Evolutionary conservation across 768 basidiomycete genomes (phyloP), one percentile per base, ranked within the genome.

Genomic region (Russula sp.): DNA sequence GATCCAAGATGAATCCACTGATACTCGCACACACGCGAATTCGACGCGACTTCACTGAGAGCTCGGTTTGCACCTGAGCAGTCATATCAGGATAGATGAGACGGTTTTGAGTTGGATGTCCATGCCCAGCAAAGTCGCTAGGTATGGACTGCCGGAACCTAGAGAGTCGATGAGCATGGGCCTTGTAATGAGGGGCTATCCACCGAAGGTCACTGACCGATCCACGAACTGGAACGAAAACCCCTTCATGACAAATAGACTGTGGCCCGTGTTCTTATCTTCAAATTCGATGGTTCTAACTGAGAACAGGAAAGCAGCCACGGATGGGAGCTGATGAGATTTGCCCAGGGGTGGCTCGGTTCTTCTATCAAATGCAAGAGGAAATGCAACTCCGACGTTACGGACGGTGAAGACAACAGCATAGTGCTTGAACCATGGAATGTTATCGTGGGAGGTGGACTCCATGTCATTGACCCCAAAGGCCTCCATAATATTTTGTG

Each of bases 341-440:
- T 75, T 77, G 55, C 75, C 71, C 27, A 68, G 77, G 34, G 80
- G 79, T 39, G 84, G 68, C 58, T 81, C 82, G 8, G 89, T 75
- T 32, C 83, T 80, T 64, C 80, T 79, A 58, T 85, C 81, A 57
- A 85, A 78, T 0, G 81, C 82, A 32, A 98, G 77, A 0, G 96
- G 96, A 68, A 98, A 91, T 6, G 93, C 95, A 3, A 94, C 82
- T n/a, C 94, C 94, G 40, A 98, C 79, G 67, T 88, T 85, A 34
- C 78, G 76, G 60, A 89, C 77, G 14, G 76, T 76, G 22, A 90
- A 75, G 27, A 78, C 75, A 66, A 89, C 76, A 58, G 77, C 76
- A 64, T 84, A 82, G 50, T 78, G 73, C 64, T 81, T 79, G 18
- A 90, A 69, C 84, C 85, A 86, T 6, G 82, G 76, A 0, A 77